Percentiles rank a stretch among this genome's conserved stretches.
phyloP scores from a whole-genome alignment of 495 filamentous ascomycete genomes.

The Talaromyces ruber region DNA sequence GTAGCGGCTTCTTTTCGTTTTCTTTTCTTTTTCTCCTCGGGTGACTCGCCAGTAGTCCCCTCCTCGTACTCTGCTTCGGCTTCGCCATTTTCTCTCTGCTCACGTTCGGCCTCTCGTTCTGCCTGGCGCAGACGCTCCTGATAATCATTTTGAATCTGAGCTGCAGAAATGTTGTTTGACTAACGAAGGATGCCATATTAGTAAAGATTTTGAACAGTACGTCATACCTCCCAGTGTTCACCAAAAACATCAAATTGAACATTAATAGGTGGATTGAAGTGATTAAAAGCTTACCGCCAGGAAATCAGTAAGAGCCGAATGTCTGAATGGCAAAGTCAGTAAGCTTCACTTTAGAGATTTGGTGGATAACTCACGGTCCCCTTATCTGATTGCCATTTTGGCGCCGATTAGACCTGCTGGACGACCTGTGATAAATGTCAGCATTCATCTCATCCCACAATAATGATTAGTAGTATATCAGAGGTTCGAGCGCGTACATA shows the following conservation, averaged over 20 bases:
- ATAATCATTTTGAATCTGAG: constrained; percentile 63
- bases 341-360: background rate
- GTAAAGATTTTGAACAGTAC: background rate
- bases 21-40: constrained; percentile 52
- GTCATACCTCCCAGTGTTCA: no score
- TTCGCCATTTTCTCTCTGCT: constrained; percentile 12
- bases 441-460: background rate
- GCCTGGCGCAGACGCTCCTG: constrained; percentile 38
- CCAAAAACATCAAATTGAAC: background rate
- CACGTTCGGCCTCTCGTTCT: constrained; percentile 26
- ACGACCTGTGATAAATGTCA: background rate
- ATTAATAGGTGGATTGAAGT: background rate
- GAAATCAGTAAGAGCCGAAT: constrained; percentile 76
- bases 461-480: background rate
- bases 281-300: constrained; percentile 50
- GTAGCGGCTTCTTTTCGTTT: constrained; percentile 53
- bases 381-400: constrained; percentile 45
- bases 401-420: constrained; percentile 30
- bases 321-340: constrained; percentile 22
- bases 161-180: constrained; percentile 85
- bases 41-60: constrained; percentile 18
- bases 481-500: background rate
- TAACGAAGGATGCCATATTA: constrained; percentile 17
- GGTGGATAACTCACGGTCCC: constrained; percentile 50
- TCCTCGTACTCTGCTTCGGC: constrained; percentile 21